Percentiles rank a stretch among this genome's conserved stretches.
Conservation (phyloP, 805 yeast genomes). For the Millerozyma miso region DNA sequence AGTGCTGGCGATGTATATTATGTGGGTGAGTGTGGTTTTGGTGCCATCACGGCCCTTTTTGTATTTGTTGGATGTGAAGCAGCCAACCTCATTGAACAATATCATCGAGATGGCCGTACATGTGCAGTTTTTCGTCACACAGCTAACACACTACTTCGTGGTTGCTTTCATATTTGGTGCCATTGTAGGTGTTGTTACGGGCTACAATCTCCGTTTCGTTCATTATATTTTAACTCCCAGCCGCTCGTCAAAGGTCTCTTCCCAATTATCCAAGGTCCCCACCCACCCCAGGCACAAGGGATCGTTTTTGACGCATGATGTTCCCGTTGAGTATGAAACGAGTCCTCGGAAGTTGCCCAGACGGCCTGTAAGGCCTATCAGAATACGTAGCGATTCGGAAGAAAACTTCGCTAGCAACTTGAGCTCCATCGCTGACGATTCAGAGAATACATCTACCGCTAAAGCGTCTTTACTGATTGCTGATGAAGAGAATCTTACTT, state of each 20-base stretch:
- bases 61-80: constrained; percentile 3
- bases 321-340: background rate
- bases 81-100: constrained; percentile 1
- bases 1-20: background rate
- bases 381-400: background rate
- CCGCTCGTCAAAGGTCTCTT: background rate
- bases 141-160: constrained; percentile 6
- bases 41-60: constrained; percentile 7
- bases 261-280: background rate
- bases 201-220: constrained; percentile 4
- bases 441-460: background rate
- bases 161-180: constrained; percentile 7
- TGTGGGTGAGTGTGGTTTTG: background rate
- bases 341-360: background rate
- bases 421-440: background rate
- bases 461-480: background rate
- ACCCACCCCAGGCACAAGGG: background rate
- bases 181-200: constrained; percentile 5
- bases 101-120: constrained; percentile 1
- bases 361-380: background rate
- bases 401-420: background rate
- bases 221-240: constrained; percentile 2
- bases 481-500: background rate
- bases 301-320: background rate
- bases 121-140: constrained; percentile 2